Conservation (phyloP, 257 asterid genomes). For the Nicotiana obtusifolia region DNA sequence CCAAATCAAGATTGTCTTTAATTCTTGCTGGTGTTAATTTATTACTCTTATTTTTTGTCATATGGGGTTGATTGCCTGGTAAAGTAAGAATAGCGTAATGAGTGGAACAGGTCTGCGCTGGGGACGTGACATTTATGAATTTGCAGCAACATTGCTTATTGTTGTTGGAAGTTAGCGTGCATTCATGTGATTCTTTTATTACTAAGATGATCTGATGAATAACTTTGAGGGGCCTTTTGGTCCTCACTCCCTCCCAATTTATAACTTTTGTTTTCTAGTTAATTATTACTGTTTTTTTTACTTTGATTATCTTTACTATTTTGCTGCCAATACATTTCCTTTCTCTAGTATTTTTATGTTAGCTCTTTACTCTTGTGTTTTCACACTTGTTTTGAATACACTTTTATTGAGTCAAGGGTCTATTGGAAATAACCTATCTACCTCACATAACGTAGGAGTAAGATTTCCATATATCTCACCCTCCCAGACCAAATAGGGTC, state of each 20-base stretch:
- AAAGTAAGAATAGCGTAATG: not conserved
- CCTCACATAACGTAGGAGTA: too few relatives aligned
- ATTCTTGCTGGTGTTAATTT: not conserved
- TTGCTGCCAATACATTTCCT: too few relatives aligned
- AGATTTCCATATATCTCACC: too few relatives aligned
- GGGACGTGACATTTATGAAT: constrained; percentile 1
- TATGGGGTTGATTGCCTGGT: not conserved
- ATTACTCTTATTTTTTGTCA: not conserved
- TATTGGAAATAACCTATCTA: too few relatives aligned
- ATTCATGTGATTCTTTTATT: constrained; percentile 28
- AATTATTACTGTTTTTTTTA: too few relatives aligned
- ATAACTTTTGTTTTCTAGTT: too few relatives aligned
- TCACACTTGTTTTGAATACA: too few relatives aligned
- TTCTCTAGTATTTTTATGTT: too few relatives aligned
- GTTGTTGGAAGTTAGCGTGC: constrained; percentile 4
- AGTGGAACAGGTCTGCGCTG: not conserved
- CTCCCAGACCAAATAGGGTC: too few relatives aligned
- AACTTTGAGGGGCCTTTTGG: constrained; percentile 11
- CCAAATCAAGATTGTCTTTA: not conserved
- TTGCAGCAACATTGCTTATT: constrained; percentile 7
- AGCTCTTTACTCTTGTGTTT: too few relatives aligned
- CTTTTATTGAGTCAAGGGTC: too few relatives aligned
- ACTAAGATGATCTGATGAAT: not conserved
- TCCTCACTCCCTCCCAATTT: not conserved
- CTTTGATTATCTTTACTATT: too few relatives aligned